Conservation (phyloP, 805 yeast genomes). For the Starmerella asiatica region DNA sequence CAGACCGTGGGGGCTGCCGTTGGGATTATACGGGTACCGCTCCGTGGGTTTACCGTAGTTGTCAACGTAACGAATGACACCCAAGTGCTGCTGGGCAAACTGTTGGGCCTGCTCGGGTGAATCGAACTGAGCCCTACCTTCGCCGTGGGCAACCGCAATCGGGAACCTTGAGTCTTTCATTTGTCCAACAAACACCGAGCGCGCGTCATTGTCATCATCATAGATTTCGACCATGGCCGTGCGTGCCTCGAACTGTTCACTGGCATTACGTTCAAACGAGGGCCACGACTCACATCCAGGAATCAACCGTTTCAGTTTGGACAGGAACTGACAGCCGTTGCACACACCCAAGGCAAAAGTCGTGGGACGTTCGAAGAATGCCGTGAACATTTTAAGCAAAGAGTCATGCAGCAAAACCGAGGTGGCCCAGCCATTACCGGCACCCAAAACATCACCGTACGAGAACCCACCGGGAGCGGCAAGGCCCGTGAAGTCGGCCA, state of each 20-base stretch:
- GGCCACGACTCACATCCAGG: conserved; percentile 98
- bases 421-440: conserved; percentile 98
- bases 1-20: conserved; percentile 87
- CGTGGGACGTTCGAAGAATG: conserved; percentile 75
- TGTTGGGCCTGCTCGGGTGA: conserved; percentile 32
- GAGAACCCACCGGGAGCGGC: conserved; percentile 99
- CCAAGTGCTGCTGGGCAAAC: conserved; percentile 38
- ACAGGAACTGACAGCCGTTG: conserved; percentile 94
- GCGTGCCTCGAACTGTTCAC: conserved; percentile 96
- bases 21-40: conserved; percentile 86
- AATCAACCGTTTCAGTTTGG: conserved; percentile 69
- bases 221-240: conserved; percentile 73
- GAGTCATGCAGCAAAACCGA: conserved; percentile 74
- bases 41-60: conserved; percentile 78
- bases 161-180: conserved; percentile 93
- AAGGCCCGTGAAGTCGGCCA: conserved; percentile 67
- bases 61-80: conserved; percentile 71
- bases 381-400: conserved; percentile 61
- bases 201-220: conserved; percentile 25
- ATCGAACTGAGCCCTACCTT: conserved; percentile 75
- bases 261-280: conserved; percentile 71
- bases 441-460: conserved; percentile 96
- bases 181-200: conserved; percentile 62
- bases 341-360: conserved; percentile 98
- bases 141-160: conserved; percentile 97